A percentile compares a stretch with the other conserved stretches of the same genome.
Conservation (phyloP, 164 flowering plant genomes). For the Liriodendron chinense region DNA sequence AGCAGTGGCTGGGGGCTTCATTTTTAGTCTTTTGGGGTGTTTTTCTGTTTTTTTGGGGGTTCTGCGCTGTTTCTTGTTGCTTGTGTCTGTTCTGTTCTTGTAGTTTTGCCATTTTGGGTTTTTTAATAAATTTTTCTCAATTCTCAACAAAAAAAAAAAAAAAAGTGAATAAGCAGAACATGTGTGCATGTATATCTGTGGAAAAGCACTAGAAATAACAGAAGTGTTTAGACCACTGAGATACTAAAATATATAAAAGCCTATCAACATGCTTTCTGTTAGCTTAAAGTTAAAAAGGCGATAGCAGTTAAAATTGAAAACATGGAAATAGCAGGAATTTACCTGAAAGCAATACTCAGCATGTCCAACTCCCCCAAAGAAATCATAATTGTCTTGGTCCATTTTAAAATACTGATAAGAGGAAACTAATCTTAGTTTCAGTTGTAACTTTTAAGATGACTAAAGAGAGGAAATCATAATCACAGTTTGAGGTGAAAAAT, state of each 20-base stretch:
- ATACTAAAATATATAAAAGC: background rate
- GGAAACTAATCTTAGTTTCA: slow-evolving; percentile 5
- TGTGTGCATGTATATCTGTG: background rate
- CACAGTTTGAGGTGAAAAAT: background rate
- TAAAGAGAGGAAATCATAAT: background rate
- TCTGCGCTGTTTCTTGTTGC: no score
- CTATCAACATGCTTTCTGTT: background rate
- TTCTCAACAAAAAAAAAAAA: no score
- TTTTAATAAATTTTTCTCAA: no score
- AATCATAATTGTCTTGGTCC: slow-evolving; percentile 66
- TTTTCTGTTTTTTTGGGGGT: no score
- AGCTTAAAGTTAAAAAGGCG: no score
- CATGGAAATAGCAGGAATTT: slow-evolving; percentile 5
- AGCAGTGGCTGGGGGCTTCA: no score
- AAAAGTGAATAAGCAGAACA: background rate
- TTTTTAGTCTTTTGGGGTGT: no score
- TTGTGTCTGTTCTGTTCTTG: no score
- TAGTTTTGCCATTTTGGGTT: no score
- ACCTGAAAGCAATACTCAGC: slow-evolving; percentile 92
- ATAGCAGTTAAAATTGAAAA: background rate
- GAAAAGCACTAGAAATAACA: background rate
- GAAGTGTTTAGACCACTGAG: background rate
- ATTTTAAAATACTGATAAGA: slow-evolving; percentile 74
- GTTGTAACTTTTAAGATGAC: background rate
- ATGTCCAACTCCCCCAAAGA: slow-evolving; percentile 75